Evolutionary conservation across 2,329 filamentous ascomycete genomes (phyloP).

Genomic region (Fonsecaea pedrosoi): DNA sequence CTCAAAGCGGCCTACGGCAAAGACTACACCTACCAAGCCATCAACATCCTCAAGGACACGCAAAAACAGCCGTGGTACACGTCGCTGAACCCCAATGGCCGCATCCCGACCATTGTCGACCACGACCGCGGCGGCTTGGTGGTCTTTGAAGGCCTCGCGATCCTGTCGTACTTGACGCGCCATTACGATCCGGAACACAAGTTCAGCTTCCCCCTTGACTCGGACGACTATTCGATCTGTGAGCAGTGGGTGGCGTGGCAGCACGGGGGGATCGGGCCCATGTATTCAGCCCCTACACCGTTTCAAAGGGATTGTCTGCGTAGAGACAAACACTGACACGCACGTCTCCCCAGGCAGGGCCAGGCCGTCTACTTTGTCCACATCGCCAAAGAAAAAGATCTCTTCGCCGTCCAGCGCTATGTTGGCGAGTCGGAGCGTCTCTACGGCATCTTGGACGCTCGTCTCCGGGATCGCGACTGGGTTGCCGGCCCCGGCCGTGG

Average conservation of each 20-base stretch:
- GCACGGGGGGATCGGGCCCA: background rate
- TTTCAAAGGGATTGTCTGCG: background rate
- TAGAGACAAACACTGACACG: background rate
- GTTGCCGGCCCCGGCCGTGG: background rate
- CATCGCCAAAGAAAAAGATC: background rate
- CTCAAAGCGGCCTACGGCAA: background rate
- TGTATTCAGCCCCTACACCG: background rate
- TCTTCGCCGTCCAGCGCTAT: background rate
- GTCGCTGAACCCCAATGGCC: constrained; percentile 15
- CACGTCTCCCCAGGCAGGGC: background rate
- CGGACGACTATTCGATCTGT: background rate
- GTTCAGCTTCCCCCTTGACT: background rate
- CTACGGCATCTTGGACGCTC: background rate
- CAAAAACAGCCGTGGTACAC: constrained; percentile 18
- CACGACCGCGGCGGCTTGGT: background rate
- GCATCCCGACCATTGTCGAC: constrained; percentile 13
- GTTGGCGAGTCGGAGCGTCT: background rate
- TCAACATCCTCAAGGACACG: constrained; percentile 13
- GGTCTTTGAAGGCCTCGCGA: background rate
- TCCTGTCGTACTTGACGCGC: background rate
- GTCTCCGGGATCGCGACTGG: background rate
- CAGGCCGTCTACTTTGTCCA: background rate
- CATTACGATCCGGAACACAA: background rate
- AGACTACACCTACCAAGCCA: constrained; percentile 5
- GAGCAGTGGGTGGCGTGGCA: constrained; percentile 1